Base-by-base conservation (phyloP, 805 yeast genomes). In the Saccharomyces mikatae region DNA sequence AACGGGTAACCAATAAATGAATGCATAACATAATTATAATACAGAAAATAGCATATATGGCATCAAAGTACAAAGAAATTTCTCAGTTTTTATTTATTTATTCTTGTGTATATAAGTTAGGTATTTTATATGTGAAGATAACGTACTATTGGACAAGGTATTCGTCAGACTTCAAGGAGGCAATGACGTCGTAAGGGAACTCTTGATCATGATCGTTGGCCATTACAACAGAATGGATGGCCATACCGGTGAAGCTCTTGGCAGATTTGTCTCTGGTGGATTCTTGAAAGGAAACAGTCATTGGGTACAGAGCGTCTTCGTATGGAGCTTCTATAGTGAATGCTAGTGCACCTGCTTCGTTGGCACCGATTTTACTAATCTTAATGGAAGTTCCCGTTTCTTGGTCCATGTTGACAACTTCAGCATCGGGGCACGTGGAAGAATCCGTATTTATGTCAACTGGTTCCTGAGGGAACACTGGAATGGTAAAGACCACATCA, bases 241-340 rank as follows among this genome's bases (percentile, higher is more conserved):
- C 79, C 54, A 91, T 83, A 51, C 80, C 77, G 53, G 92, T 89
- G 58, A 87, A 77, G 24, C 62, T 54, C 31, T 51, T 47, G 28
- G 56, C 56, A 6, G 84, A 81, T 31, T 77, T 73, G 17, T 71
- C 73, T 24, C 78, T 77, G 58, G 73, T 73, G 41, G 76, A 73
- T 47, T 76, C 67, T 46, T 75, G 75, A 73, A 90, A 88, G 50
- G 76, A 71, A 44, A 90, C 80, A 63, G 83, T 83, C 76, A 92
- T 82, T 57, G 99, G 99, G 87, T 90, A 92, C 63, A 92, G 75
- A 11, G 82, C 78, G 58, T 90, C 96, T 71, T 92, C 97, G 59
- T 80, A 82, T 44, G 78, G 84, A 21, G 84, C 86, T 60, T 84
- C 86, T 56, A 89, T 81, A 8, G 84, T 70, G 67, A 94, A 84